phyloP scores from a whole-genome alignment of 1,284 basidiomycete species.

The Tilletiaria anomala region DNA sequence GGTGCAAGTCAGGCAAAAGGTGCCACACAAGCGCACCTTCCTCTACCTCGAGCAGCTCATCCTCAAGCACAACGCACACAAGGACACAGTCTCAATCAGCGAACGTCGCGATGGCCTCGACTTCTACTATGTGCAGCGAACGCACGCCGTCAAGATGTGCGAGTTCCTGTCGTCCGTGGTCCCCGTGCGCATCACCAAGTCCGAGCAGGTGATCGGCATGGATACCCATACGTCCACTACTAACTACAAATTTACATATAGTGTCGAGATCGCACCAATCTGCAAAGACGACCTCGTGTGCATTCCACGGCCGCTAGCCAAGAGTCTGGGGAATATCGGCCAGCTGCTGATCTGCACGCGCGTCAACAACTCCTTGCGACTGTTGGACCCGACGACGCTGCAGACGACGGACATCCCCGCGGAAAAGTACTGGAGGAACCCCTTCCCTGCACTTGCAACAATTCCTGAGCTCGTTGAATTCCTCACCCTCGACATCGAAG shows the following conservation, averaged over 20 bases:
- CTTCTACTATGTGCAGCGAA: slow-evolving; percentile 83
- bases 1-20: slow-evolving; percentile 91
- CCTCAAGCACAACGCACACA: slow-evolving; percentile 89
- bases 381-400: slow-evolving; percentile 76
- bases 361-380: slow-evolving; percentile 77
- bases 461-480: slow-evolving; percentile 83
- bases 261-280: slow-evolving; percentile 87
- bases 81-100: slow-evolving; percentile 82
- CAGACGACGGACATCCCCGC: slow-evolving; percentile 67
- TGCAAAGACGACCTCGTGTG: slow-evolving; percentile 97
- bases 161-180: slow-evolving; percentile 81
- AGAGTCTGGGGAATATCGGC: slow-evolving; percentile 67
- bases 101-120: slow-evolving; percentile 90
- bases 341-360: slow-evolving; percentile 76
- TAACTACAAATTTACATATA: slow-evolving; percentile 96
- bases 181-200: slow-evolving; percentile 71
- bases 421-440: slow-evolving; percentile 75
- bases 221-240: slow-evolving; percentile 85
- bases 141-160: slow-evolving; percentile 91
- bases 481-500: slow-evolving; percentile 81
- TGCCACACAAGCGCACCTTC: slow-evolving; percentile 82
- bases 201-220: slow-evolving; percentile 79
- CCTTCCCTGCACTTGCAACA: slow-evolving; percentile 68
- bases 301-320: slow-evolving; percentile 67
- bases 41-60: slow-evolving; percentile 95